Evolutionary conservation across 345 rosid species (phyloP), one percentile per base, ranked within the genome.

Genomic region (Salix dunnii): DNA sequence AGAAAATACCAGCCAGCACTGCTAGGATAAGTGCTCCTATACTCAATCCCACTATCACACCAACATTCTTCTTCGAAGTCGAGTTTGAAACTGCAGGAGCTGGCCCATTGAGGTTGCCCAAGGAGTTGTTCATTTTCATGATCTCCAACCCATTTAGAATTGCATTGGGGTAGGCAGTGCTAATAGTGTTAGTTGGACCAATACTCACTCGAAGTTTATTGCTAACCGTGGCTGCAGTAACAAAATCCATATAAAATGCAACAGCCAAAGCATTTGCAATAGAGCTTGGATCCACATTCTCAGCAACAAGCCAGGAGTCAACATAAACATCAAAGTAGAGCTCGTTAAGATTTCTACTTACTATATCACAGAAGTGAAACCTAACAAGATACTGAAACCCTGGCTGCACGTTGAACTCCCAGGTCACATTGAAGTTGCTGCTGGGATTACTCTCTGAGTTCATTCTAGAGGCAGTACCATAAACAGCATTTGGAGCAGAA

Each of bases 291-390:
- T 94, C 97, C 30, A 91, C 79, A 78, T 84, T 81, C 64, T 38
- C 67, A 7, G 40, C 75, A 73, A 83, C 92, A 66, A 71, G 17
- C 73, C 81, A 77, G 7, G 94, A 85, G 80, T 91, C 92, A 11
- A 92, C 82, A 73, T 81, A 94, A 63, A 92, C 88, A 83, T 89
- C 84, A 81, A 94, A 94, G 84, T 91, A 90, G 68, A 94, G 94
- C 78, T 81, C 14, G 76, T 94, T 86, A 46, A 88, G 82, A 25
- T 77, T 48, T 0, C 13, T 1, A 46, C 94, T 91, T 68, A 87
- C 83, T 61, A 94, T 88, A 78, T 94, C 97, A 55, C 98, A 94
- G 82, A 92, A 89, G 83, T 94, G 97, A 80, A 93, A 89, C 82
- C 98, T 86, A 68, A 92, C 80, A 61, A 94, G 89, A 76, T 91